Evolutionary conservation across 2,329 filamentous ascomycete genomes (phyloP).

Genomic region (Nemania serpens): DNA sequence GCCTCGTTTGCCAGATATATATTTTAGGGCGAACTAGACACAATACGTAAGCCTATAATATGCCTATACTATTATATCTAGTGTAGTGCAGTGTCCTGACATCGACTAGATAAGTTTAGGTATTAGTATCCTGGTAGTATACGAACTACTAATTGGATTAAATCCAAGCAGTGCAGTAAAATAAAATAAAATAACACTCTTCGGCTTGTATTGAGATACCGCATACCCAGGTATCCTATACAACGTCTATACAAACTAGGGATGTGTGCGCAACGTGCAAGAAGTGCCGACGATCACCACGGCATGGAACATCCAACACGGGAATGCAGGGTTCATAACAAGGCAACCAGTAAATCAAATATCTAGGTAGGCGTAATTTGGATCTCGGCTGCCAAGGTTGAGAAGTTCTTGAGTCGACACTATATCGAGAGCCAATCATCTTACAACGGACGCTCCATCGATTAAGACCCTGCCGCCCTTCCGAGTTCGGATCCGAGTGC

Average conservation of each 20-base stretch:
- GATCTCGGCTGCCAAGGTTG: not conserved
- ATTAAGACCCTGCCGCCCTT: not conserved
- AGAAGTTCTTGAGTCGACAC: not conserved
- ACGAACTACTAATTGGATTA: no score
- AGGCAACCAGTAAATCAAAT: not conserved
- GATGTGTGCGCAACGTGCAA: conserved; percentile 1
- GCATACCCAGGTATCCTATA: not conserved
- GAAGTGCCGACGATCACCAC: conserved; percentile 13
- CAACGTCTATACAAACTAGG: not conserved
- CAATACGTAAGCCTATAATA: no score
- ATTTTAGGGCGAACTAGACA: no score
- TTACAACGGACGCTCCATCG: not conserved
- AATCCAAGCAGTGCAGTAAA: no score
- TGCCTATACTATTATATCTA: no score
- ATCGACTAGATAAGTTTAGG: no score
- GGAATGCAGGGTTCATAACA: conserved; percentile 2
- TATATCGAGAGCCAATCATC: not conserved
- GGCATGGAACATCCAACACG: not conserved
- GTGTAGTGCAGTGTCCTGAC: no score
- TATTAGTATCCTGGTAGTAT: no score
- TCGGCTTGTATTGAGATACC: no score
- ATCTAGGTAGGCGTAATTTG: not conserved
- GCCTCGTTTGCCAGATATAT: no score
- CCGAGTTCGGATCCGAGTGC: not conserved
- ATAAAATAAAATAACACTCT: no score